Conservation (phyloP, 2,329 filamentous ascomycete genomes). For the Claviceps lovelessii region DNA sequence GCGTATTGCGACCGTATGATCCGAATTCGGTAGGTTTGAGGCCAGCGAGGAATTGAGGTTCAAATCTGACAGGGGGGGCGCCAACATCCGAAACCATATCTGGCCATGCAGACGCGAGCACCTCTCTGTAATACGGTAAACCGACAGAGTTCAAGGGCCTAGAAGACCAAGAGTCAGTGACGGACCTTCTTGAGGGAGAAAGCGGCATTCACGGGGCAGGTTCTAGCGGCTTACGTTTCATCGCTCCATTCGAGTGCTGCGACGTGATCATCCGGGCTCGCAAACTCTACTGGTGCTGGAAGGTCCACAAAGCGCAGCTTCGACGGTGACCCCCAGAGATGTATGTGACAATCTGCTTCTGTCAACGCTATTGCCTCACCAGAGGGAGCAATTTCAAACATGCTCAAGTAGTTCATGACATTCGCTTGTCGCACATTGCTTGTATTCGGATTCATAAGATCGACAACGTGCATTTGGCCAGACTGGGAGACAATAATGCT, state of each 20-base stretch:
- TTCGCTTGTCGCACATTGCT: constrained; percentile 76
- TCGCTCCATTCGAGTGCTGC: constrained; percentile 52
- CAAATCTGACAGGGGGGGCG: constrained; percentile 62
- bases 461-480: constrained; percentile 89
- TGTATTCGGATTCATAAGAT: constrained; percentile 84
- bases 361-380: constrained; percentile 73
- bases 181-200: not conserved
- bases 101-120: constrained; percentile 79
- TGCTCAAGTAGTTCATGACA: constrained; percentile 57
- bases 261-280: constrained; percentile 46
- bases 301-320: constrained; percentile 82
- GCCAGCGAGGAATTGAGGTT: constrained; percentile 51
- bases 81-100: constrained; percentile 76
- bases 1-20: constrained; percentile 62
- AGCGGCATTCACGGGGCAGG: not conserved
- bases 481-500: constrained; percentile 85
- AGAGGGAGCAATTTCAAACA: constrained; percentile 75
- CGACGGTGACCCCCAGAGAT: constrained; percentile 75
- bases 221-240: constrained; percentile 43
- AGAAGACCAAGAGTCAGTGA: constrained; percentile 4
- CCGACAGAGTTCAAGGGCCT: constrained; percentile 74
- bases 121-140: constrained; percentile 85
- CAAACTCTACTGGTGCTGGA: constrained; percentile 62
- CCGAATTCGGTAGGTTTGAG: constrained; percentile 63
- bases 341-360: constrained; percentile 64